Percentiles rank a stretch among this genome's conserved stretches.
phyloP scores from a whole-genome alignment of 495 filamentous ascomycete genomes.

The Penicillium samsonianum region DNA sequence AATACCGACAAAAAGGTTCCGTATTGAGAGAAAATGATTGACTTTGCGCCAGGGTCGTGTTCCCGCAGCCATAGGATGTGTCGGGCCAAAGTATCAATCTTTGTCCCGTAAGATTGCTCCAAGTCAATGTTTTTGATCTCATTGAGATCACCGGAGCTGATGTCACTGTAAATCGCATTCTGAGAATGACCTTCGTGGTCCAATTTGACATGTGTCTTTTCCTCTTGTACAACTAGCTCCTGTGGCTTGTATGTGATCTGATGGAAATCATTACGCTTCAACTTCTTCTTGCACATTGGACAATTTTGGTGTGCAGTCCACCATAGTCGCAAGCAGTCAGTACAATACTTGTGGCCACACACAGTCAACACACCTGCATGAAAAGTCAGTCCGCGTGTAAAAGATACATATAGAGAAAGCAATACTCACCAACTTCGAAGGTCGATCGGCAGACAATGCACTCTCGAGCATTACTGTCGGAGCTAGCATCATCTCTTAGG shows the following conservation, averaged over 20 bases:
- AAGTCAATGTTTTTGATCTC: conserved; percentile 85
- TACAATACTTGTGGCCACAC: conserved; percentile 90
- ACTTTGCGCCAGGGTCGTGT: conserved; percentile 84
- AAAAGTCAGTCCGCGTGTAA: conserved; percentile 12
- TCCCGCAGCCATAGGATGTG: conserved; percentile 84
- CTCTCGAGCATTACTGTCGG: conserved; percentile 56
- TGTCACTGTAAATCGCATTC: conserved; percentile 72
- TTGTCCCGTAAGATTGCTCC: conserved; percentile 75
- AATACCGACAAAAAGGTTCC: conserved; percentile 78
- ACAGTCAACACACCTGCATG: conserved; percentile 66
- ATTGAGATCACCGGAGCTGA: conserved; percentile 66
- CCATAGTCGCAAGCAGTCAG: conserved; percentile 80
- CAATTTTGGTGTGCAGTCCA: conserved; percentile 64
- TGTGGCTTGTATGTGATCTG: conserved; percentile 82
- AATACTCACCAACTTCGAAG: conserved; percentile 67
- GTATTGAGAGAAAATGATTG: conserved; percentile 89
- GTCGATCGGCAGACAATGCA: conserved; percentile 78
- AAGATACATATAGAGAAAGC: background rate
- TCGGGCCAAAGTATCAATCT: conserved; percentile 78
- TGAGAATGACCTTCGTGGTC: conserved; percentile 33
- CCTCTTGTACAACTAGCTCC: conserved; percentile 68
- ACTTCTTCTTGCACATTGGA: conserved; percentile 71
- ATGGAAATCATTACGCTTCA: conserved; percentile 66
- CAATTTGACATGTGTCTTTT: conserved; percentile 42
- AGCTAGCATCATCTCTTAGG: conserved; percentile 56